Percentiles rank a stretch among this genome's conserved stretches.
Evolutionary conservation across 139 green algal species (phyloP).

Genomic region (Diplosphaera chodatii): DNA sequence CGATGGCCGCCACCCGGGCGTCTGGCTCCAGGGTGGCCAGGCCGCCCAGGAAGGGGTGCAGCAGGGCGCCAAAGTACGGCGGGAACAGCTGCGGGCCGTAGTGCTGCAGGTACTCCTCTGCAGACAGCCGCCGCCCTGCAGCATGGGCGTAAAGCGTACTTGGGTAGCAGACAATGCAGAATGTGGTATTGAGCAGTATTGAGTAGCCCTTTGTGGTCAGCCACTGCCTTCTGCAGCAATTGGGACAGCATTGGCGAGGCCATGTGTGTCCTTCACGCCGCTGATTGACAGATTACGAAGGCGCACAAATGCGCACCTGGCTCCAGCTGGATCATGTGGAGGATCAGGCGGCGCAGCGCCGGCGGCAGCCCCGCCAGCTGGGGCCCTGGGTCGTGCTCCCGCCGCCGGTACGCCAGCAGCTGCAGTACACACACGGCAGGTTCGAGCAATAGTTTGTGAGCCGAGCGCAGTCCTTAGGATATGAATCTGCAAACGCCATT

Average conservation of each 20-base stretch:
- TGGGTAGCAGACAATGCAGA: not conserved
- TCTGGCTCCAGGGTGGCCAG: constrained; percentile 65
- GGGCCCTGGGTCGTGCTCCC: constrained; percentile 37
- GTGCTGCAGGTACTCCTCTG: constrained; percentile 60
- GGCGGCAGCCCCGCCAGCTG: constrained; percentile 25
- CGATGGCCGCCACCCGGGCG: constrained; percentile 33
- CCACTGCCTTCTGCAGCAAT: no score
- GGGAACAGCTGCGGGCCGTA: constrained; percentile 60
- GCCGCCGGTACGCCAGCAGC: constrained; percentile 65
- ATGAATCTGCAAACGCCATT: no score
- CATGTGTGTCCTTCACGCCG: no score
- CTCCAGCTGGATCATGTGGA: constrained; percentile 86
- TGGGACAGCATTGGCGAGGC: no score
- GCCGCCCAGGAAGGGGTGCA: constrained; percentile 62
- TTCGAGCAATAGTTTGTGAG: no score
- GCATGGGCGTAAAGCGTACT: no score
- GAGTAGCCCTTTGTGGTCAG: no score
- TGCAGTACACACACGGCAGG: no score
- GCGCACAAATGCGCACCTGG: no score
- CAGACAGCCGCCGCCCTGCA: constrained; percentile 46
- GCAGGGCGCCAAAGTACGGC: constrained; percentile 47
- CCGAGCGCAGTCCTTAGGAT: no score
- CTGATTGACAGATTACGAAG: no score
- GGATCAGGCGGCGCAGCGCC: constrained; percentile 54
- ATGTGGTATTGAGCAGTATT: no score